Evolutionary conservation across 2,329 filamentous ascomycete genomes (phyloP).

Genomic region (Arthrobotrys sphaeroides): DNA sequence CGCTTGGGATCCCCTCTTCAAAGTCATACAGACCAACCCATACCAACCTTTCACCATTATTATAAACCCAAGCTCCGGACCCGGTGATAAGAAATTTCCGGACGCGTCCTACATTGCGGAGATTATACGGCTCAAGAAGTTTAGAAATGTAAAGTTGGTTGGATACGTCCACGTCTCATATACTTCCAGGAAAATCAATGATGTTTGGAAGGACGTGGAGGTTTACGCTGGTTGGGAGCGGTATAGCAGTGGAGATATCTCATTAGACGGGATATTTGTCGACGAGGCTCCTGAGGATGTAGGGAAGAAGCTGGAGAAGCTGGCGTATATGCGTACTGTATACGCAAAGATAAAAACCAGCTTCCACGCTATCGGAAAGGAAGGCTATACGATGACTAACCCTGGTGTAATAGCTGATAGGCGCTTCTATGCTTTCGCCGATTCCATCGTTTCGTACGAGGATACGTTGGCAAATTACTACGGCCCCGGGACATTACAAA

Average conservation of each 20-base stretch:
- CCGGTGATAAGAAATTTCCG: neutral
- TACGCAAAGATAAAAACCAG: neutral
- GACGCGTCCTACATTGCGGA: conserved; percentile 9
- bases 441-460: conserved; percentile 22
- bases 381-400: conserved; percentile 32
- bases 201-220: conserved; percentile 9
- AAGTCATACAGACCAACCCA: neutral
- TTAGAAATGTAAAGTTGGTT: conserved; percentile 5
- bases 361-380: neutral
- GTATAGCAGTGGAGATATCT: neutral
- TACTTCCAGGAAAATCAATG: neutral
- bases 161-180: conserved; percentile 36
- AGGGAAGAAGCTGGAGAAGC: no score
- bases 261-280: conserved; percentile 16
- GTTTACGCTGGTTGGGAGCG: conserved; percentile 19
- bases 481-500: conserved; percentile 2
- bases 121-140: neutral
- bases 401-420: conserved; percentile 21
- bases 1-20: conserved; percentile 19
- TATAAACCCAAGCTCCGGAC: conserved; percentile 20
- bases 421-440: conserved; percentile 7
- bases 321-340: conserved; percentile 9
- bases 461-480: conserved; percentile 14
- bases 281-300: conserved; percentile 29
- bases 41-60: conserved; percentile 24